Evolutionary conservation across 805 yeast species (phyloP).

Genomic region (Komagataella ulmi): DNA sequence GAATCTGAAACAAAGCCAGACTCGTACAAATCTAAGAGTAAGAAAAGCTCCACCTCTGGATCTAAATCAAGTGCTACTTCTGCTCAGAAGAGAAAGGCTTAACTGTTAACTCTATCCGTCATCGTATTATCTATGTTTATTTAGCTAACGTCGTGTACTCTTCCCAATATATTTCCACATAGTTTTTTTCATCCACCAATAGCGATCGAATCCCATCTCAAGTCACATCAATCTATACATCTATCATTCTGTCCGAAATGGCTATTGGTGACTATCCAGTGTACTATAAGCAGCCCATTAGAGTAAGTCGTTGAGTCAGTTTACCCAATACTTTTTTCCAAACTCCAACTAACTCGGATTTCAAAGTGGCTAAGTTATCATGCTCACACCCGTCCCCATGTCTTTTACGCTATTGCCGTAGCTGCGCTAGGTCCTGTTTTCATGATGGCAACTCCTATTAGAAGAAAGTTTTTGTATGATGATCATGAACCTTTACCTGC

Average conservation of each 20-base stretch:
- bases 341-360: not conserved
- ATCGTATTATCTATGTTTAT: not conserved
- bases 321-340: not conserved
- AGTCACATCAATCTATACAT: not conserved
- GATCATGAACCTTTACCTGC: slow-evolving; percentile 57
- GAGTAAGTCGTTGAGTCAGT: slow-evolving; percentile 28
- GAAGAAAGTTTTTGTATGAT: slow-evolving; percentile 53
- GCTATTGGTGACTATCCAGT: slow-evolving; percentile 26
- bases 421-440: slow-evolving; percentile 60
- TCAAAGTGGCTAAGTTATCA: slow-evolving; percentile 60
- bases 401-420: slow-evolving; percentile 48
- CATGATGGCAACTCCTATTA: slow-evolving; percentile 48
- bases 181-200: not conserved
- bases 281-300: slow-evolving; percentile 47
- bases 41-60: not conserved
- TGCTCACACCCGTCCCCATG: slow-evolving; percentile 66
- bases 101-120: not conserved
- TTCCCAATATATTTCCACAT: not conserved
- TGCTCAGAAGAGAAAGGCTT: not conserved
- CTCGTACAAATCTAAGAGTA: not conserved
- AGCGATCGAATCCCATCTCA: not conserved
- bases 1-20: not conserved
- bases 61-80: not conserved
- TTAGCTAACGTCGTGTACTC: not conserved
- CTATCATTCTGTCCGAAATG: not conserved